phyloP scores from a whole-genome alignment of 768 basidiomycete species.

The Suillus placidus region DNA sequence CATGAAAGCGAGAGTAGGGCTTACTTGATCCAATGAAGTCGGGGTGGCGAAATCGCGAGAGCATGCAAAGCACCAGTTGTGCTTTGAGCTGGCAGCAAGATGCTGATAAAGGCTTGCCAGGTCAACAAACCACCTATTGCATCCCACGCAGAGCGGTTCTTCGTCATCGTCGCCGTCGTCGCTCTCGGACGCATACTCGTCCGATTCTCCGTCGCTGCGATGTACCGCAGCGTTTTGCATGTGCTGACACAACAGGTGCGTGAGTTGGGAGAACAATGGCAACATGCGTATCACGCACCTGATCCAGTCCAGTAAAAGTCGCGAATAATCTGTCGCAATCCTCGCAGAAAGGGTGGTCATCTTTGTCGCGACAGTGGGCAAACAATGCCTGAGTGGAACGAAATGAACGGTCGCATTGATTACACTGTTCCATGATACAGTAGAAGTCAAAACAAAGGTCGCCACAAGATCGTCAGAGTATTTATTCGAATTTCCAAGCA shows the following conservation, averaged over 20 bases:
- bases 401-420: slow-evolving; percentile 1
- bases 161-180: slow-evolving; percentile 15
- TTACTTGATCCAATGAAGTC: slow-evolving; percentile 27
- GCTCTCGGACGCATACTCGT: slow-evolving; percentile 8
- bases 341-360: slow-evolving; percentile 22
- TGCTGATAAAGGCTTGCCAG: slow-evolving; percentile 23
- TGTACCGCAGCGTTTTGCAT: neutral
- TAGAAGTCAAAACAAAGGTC: neutral
- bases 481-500: neutral
- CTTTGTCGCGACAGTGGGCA: slow-evolving; percentile 24
- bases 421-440: slow-evolving; percentile 5
- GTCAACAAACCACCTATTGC: slow-evolving; percentile 27
- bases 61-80: slow-evolving; percentile 41
- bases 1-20: slow-evolving; percentile 27
- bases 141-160: slow-evolving; percentile 24
- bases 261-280: neutral
- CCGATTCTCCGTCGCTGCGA: slow-evolving; percentile 3
- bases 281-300: slow-evolving; percentile 6
- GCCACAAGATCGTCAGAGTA: neutral
- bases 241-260: neutral
- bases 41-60: slow-evolving; percentile 30
- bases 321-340: slow-evolving; percentile 25
- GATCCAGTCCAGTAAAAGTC: slow-evolving; percentile 16
- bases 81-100: slow-evolving; percentile 22
- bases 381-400: slow-evolving; percentile 16